Evolutionary conservation across 768 basidiomycete species (phyloP).

Genomic region (Russula ochroleuca): DNA sequence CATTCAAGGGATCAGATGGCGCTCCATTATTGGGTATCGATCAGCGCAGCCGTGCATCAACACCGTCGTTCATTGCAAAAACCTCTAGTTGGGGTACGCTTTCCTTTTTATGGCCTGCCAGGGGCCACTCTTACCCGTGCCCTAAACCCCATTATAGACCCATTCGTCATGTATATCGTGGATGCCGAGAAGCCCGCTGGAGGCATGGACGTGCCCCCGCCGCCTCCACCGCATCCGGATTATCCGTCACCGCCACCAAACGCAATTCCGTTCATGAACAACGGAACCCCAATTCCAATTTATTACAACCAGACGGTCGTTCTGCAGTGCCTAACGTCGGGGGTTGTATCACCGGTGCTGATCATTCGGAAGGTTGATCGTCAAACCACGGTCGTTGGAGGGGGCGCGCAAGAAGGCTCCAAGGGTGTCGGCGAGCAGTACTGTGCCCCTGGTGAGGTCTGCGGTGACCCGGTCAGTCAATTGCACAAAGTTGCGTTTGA

Average conservation of each 20-base stretch:
- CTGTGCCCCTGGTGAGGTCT: constrained; percentile 79
- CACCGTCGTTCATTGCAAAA: constrained; percentile 83
- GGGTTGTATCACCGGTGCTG: constrained; percentile 87
- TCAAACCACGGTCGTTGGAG: constrained; percentile 84
- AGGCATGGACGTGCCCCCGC: constrained; percentile 70
- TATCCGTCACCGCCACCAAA: constrained; percentile 92
- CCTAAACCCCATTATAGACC: constrained; percentile 45
- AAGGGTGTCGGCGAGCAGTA: constrained; percentile 82
- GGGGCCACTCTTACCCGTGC: constrained; percentile 26
- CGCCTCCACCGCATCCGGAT: constrained; percentile 79
- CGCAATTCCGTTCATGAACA: constrained; percentile 79
- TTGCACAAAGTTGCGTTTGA: constrained; percentile 95
- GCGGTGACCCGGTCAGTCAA: constrained; percentile 92
- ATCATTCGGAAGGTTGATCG: constrained; percentile 94
- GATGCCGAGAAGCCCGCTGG: constrained; percentile 83
- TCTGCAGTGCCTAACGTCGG: constrained; percentile 89
- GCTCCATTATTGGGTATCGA: constrained; percentile 78
- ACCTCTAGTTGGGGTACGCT: constrained; percentile 83
- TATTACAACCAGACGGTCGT: constrained; percentile 98
- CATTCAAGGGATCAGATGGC: constrained; percentile 92
- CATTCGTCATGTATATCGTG: constrained; percentile 96
- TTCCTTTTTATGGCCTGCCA: constrained; percentile 22
- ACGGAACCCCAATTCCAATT: constrained; percentile 81
- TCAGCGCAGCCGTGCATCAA: constrained; percentile 62
- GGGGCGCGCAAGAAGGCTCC: constrained; percentile 82